Conservation (phyloP, 2,329 filamentous ascomycete genomes). For the Hymenoscyphus repandus region DNA sequence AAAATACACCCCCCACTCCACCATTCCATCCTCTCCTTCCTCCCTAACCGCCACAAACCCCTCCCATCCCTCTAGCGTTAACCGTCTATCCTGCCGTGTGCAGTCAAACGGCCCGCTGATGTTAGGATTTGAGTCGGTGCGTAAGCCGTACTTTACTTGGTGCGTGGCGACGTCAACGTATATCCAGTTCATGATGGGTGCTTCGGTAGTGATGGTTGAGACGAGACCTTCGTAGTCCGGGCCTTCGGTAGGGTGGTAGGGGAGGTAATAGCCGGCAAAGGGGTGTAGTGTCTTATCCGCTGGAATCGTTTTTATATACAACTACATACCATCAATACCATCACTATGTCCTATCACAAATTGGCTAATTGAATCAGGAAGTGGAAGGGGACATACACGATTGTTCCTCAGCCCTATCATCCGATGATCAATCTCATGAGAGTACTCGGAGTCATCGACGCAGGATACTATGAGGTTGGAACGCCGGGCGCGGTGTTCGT, state of each 20-base stretch:
- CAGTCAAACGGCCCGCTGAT: slow-evolving; percentile 69
- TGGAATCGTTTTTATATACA: slow-evolving; percentile 42
- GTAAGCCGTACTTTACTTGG: slow-evolving; percentile 58
- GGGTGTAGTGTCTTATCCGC: slow-evolving; percentile 44
- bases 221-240: slow-evolving; percentile 42
- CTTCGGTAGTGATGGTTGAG: slow-evolving; percentile 44
- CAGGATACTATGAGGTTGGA: slow-evolving; percentile 44
- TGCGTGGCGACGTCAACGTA: slow-evolving; percentile 55
- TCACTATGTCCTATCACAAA: slow-evolving; percentile 6
- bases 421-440: slow-evolving; percentile 40
- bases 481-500: slow-evolving; percentile 44
- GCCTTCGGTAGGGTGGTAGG: slow-evolving; percentile 51
- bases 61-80: slow-evolving; percentile 62
- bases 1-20: slow-evolving; percentile 48
- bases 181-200: slow-evolving; percentile 63
- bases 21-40: slow-evolving; percentile 32
- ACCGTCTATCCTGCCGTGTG: slow-evolving; percentile 45
- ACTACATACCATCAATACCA: slow-evolving; percentile 19
- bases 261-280: slow-evolving; percentile 50
- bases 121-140: slow-evolving; percentile 66
- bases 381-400: slow-evolving; percentile 31
- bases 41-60: slow-evolving; percentile 52
- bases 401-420: slow-evolving; percentile 40
- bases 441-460: slow-evolving; percentile 38
- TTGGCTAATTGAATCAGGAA: not conserved